These are phyloP conservation scores for Scheffersomyces lignosus DNA, from an alignment of 805 yeast genomes.

Conservation along the genomic window DNA sequence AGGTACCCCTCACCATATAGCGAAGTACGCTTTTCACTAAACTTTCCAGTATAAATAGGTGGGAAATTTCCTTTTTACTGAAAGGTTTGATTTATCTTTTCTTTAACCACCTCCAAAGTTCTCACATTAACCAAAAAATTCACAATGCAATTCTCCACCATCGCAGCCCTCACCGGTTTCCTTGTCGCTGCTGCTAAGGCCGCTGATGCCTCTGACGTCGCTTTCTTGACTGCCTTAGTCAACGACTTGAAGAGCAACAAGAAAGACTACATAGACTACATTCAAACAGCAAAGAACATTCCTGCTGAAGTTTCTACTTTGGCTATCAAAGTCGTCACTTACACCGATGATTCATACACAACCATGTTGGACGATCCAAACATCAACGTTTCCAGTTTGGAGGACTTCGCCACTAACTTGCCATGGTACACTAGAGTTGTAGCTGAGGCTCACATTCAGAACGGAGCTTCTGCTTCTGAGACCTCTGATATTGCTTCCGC, in stretches of 20 bases:
- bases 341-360: slow-evolving; percentile 47
- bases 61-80: too few relatives aligned
- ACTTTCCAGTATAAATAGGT: too few relatives aligned
- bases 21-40: too few relatives aligned
- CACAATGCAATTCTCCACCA: slow-evolving; percentile 19
- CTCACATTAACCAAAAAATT: too few relatives aligned
- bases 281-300: slow-evolving; percentile 24
- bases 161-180: slow-evolving; percentile 12
- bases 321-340: slow-evolving; percentile 33
- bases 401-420: slow-evolving; percentile 33
- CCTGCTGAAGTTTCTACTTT: slow-evolving; percentile 30
- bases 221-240: slow-evolving; percentile 36
- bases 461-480: slow-evolving; percentile 6
- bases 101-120: too few relatives aligned
- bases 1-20: too few relatives aligned
- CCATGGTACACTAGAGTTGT: slow-evolving; percentile 36
- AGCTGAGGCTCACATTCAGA: slow-evolving; percentile 10
- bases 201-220: slow-evolving; percentile 18
- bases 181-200: slow-evolving; percentile 17
- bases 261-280: slow-evolving; percentile 30
- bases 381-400: slow-evolving; percentile 22
- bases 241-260: slow-evolving; percentile 33
- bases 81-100: too few relatives aligned
- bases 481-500: slow-evolving; percentile 3
- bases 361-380: slow-evolving; percentile 32